Evolutionary conservation across 1,139 yeast species (phyloP).

Genomic region (Nakaseomyces nivariensis): DNA sequence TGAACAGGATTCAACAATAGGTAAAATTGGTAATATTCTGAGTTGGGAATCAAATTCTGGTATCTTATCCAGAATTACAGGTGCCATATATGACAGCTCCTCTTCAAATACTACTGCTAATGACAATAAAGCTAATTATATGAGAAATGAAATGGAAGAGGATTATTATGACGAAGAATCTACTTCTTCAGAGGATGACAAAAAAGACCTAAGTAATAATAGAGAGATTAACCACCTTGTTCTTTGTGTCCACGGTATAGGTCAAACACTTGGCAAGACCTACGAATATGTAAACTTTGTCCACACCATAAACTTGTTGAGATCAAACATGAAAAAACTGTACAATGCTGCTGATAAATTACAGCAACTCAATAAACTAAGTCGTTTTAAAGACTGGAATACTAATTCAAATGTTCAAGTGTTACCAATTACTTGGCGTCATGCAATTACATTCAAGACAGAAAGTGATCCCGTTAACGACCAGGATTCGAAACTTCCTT

Average conservation of each 20-base stretch:
- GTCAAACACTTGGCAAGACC: conserved; percentile 74
- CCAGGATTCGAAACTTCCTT: conserved; percentile 38
- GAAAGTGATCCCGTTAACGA: conserved; percentile 25
- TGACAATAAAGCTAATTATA: conserved; percentile 20
- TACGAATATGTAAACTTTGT: conserved; percentile 79
- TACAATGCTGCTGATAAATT: conserved; percentile 40
- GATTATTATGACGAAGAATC: conserved; percentile 39
- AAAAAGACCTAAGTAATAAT: conserved; percentile 25
- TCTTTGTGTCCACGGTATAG: conserved; percentile 87
- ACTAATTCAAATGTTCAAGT: conserved; percentile 60
- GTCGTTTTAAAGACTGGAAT: conserved; percentile 22
- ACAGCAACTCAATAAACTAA: conserved; percentile 27
- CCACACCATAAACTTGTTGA: conserved; percentile 65
- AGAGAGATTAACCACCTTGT: conserved; percentile 70
- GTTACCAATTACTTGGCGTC: conserved; percentile 71
- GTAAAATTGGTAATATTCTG: conserved; percentile 6
- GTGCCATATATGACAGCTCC: conserved; percentile 11
- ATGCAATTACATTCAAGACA: conserved; percentile 54
- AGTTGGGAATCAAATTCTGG: not conserved
- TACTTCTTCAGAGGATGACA: conserved; percentile 10
- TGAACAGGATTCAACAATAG: not conserved
- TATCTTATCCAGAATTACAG: not conserved
- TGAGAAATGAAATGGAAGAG: conserved; percentile 41
- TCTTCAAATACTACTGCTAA: conserved; percentile 6
- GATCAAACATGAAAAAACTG: conserved; percentile 53